A percentile compares a stretch with the other conserved stretches of the same genome.
These are phyloP conservation scores for Debaryomyces maramus DNA, from an alignment of 805 yeast genomes.

Conservation along the genomic window DNA sequence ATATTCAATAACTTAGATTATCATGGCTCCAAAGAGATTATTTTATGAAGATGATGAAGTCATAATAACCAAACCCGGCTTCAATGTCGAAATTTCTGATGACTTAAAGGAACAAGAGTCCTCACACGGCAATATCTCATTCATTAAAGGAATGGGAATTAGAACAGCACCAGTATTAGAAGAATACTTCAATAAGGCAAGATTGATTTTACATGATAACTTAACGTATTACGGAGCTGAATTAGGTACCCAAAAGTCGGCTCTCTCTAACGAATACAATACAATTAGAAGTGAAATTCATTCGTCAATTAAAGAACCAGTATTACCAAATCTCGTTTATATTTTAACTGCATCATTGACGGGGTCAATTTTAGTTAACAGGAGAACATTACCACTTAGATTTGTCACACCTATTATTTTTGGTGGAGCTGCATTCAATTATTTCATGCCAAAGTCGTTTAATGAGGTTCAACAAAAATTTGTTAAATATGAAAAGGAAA, in stretches of 20 bases:
- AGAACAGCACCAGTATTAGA: conserved; percentile 51
- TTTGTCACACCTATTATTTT: conserved; percentile 51
- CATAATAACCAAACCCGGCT: conserved; percentile 49
- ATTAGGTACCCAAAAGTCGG: conserved; percentile 45
- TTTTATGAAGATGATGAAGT: conserved; percentile 57
- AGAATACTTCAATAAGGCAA: conserved; percentile 36
- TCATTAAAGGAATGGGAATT: conserved; percentile 56
- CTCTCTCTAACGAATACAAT: conserved; percentile 44
- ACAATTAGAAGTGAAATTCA: conserved; percentile 30
- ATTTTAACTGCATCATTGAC: conserved; percentile 55
- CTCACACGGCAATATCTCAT: conserved; percentile 37
- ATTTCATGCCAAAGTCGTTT: conserved; percentile 54
- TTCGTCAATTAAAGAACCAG: conserved; percentile 47
- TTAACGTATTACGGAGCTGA: conserved; percentile 43
- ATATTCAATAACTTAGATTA: too few relatives aligned
- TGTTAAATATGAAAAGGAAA: conserved; percentile 25
- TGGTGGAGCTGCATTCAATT: conserved; percentile 45
- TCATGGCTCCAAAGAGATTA: conserved; percentile 28
- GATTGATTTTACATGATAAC: conserved; percentile 41
- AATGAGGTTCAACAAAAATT: conserved; percentile 27
- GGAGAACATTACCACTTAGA: conserved; percentile 48
- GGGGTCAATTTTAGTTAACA: conserved; percentile 55
- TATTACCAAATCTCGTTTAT: conserved; percentile 55
- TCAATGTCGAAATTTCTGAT: conserved; percentile 35
- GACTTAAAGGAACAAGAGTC: conserved; percentile 41